Base-by-base conservation (phyloP, 2,329 filamentous ascomycete genomes). In the Botrytis hyacinthi region DNA sequence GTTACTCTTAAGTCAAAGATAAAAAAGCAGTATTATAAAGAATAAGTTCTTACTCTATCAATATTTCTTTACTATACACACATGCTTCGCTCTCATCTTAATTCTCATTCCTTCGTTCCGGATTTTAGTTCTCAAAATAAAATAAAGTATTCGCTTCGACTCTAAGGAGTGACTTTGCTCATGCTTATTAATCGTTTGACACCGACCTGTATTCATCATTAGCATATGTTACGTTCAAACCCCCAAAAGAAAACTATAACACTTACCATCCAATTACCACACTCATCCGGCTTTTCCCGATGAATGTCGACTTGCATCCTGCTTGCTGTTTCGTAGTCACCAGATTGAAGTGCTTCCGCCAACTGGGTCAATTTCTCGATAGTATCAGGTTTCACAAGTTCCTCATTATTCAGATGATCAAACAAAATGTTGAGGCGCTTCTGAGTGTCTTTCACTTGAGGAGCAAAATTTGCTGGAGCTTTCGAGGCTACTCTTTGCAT, bases 361-460 rank as follows among this genome's bases (percentile, higher is more conserved):
- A 94, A 84, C 78, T 90, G 84, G 14, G 86, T 85, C 78, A 95
- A 85, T 80, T 91, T 86, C 75, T 89, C 86, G 68, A 95, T 88
- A 0, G 92, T 98, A 79, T 93, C 91, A 2, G 92, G 89, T 84
- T 92, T 93, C 72, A 98, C 86, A 59, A 98, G 86, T 80, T 98
- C 95, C 80, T 95, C 92, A 77, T 98, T 98, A 87, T 98, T 99
- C 65, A 99, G 86, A 82, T 98, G 94, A 81, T 99, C 95, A 81
- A 98, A 98, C n/a, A 99, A 86, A 68, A 98, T 91, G 79, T 93
- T 93, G 74, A 99, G 87, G 42, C 96, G 91, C 84, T 97, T 97
- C 82, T 97, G 93, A 3, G 95, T 96, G 81, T 98, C 96, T 79
- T 94, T 93, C 32, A 99, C 94, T 81, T 98, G 95, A 22, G 91